Base-by-base conservation (phyloP, 768 basidiomycete species). In the Lactifluus pinguis region DNA sequence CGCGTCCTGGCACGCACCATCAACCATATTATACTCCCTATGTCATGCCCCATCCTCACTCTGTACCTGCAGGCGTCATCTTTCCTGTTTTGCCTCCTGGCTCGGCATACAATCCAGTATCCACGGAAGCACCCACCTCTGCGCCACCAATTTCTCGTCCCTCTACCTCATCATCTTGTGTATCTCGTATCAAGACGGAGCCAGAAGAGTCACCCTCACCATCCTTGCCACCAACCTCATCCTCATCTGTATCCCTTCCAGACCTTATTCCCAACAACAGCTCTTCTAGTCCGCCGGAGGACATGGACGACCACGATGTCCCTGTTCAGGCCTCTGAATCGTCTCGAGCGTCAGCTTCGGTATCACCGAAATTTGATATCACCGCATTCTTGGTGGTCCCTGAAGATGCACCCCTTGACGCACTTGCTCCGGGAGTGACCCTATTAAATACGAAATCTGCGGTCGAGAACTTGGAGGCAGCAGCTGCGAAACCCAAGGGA, bases 71-170 rank as follows among this genome's bases (percentile, higher is more conserved):
- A 8, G 87, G 87, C 36, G 76, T 87, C 34, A 82, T 89, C 38
- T 89, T 89, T 70, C 88, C 88, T 53, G 85, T 86, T 1, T 72
- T 89, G 3, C 88, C 87, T 15, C 73, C 83, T 6, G 74, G 76
- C 3, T 76, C 77, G 17, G 74, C 73, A 34, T 76, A 74, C 56
- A 77, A 72, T 55, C 73, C 70, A 1, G 57, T 71, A 4, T 53
- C 50, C 14, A 38, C 63, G 3, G 59, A 59, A 6, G 55, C 66
- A 11, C 55, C 67, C 0, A 55, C 48, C 17, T 45, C 68, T 2
- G 53, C 60, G 8, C 56, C 57, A 8, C 44, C 45, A 6, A 21
- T 52, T 8, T 49, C 55, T 15, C 55, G 29, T 45, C 55, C 59
- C 13, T 66, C 62, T 2, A 66, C 61, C 14, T 65, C 66, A 13